phyloP scores from a whole-genome alignment of 202 grass and related monocot species.

The Panicum hallii region DNA sequence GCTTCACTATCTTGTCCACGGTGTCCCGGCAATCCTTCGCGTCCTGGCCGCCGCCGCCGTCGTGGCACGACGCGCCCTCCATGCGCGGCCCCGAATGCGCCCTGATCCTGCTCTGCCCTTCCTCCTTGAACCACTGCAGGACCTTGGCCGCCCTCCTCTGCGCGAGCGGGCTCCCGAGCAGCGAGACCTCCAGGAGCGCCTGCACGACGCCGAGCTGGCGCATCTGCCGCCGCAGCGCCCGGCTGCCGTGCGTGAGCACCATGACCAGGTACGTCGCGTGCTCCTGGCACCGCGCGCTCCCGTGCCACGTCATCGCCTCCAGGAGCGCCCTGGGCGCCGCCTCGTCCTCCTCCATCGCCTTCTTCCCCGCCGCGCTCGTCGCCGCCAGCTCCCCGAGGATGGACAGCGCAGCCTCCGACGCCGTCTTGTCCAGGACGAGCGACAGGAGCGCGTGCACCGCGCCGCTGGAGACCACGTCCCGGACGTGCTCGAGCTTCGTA shows the following conservation, averaged over 20 bases:
- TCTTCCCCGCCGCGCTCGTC: slow-evolving; percentile 47
- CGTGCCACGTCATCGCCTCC: slow-evolving; percentile 59
- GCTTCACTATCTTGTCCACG: slow-evolving; percentile 71
- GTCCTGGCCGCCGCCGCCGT: background rate
- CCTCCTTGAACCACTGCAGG: slow-evolving; percentile 81
- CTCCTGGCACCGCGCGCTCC: slow-evolving; percentile 66
- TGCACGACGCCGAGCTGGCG: slow-evolving; percentile 60
- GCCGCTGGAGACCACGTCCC: slow-evolving; percentile 62
- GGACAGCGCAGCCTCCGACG: slow-evolving; percentile 56
- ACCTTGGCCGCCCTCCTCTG: slow-evolving; percentile 76
- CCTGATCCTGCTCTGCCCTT: slow-evolving; percentile 40
- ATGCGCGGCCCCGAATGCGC: slow-evolving; percentile 75
- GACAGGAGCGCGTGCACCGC: slow-evolving; percentile 56
- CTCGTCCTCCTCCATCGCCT: slow-evolving; percentile 54
- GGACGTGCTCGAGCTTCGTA: slow-evolving; percentile 67
- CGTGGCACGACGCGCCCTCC: slow-evolving; percentile 31
- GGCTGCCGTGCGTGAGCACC: slow-evolving; percentile 64
- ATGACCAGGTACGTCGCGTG: slow-evolving; percentile 74
- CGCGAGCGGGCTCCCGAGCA: slow-evolving; percentile 69
- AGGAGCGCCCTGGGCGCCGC: slow-evolving; percentile 56
- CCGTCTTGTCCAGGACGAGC: slow-evolving; percentile 21
- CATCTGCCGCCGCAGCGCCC: slow-evolving; percentile 47
- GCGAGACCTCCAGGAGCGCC: slow-evolving; percentile 65
- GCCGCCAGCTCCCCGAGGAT: slow-evolving; percentile 62
- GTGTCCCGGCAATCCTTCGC: slow-evolving; percentile 36